phyloP scores from a whole-genome alignment of 345 rosid genomes.

The Arabidopsis arenosa region DNA sequence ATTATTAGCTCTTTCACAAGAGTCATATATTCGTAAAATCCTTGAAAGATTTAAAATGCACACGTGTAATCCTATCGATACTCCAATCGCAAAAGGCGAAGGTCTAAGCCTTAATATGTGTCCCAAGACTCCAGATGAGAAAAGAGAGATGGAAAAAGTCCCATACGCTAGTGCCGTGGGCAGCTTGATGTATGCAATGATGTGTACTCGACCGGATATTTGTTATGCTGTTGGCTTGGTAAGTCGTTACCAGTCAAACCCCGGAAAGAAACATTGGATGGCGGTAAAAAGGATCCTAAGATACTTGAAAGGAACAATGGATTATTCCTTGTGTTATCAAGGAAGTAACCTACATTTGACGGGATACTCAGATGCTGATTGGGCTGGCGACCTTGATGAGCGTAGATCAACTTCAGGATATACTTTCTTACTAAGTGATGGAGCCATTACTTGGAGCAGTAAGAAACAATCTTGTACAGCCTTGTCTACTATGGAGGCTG shows the following conservation, averaged over 20 bases:
- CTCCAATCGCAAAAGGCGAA: background rate
- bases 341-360: background rate
- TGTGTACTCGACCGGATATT: background rate
- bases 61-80: background rate
- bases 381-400: too few species aligned
- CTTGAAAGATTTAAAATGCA: background rate
- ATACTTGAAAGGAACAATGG: background rate
- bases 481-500: background rate
- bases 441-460: too few species aligned
- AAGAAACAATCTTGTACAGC: background rate
- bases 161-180: background rate
- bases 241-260: slow-evolving; percentile 3
- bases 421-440: too few species aligned
- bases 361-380: too few species aligned
- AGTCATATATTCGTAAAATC: background rate
- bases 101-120: background rate
- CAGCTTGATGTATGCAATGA: background rate
- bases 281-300: background rate
- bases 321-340: slow-evolving; percentile 15
- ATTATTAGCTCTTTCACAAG: slow-evolving; percentile 4
- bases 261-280: background rate
- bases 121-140: background rate
- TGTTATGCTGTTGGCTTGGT: background rate
- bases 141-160: background rate
- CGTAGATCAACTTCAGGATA: too few species aligned